phyloP scores from a whole-genome alignment of 495 filamentous ascomycete genomes.

The Penicillium maclennaniae region DNA sequence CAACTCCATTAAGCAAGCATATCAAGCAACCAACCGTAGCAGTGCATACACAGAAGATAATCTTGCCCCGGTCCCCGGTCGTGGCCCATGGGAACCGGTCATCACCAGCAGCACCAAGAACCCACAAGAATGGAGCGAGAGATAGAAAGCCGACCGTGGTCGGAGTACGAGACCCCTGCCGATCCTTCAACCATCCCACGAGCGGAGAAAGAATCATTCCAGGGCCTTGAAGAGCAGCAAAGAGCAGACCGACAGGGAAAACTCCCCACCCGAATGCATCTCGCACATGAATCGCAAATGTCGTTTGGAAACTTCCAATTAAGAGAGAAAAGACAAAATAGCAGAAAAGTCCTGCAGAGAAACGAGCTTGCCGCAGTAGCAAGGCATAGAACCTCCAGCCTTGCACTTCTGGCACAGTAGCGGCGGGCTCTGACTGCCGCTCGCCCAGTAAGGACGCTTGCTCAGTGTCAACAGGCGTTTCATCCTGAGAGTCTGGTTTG shows the following conservation, averaged over 20 bases:
- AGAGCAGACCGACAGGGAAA: constrained; percentile 25
- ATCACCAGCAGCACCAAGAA: constrained; percentile 25
- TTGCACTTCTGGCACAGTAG: background rate
- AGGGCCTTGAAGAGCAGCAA: constrained; percentile 28
- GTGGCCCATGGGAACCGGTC: constrained; percentile 16
- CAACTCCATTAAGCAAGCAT: constrained; percentile 25
- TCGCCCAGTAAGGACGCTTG: constrained; percentile 2
- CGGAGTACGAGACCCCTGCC: constrained; percentile 22
- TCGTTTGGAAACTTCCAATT: constrained; percentile 28
- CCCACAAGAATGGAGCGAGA: constrained; percentile 17
- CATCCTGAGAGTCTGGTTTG: background rate
- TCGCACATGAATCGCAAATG: constrained; percentile 29
- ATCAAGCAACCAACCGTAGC: constrained; percentile 15
- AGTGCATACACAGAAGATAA: constrained; percentile 19
- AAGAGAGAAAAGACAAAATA: constrained; percentile 20
- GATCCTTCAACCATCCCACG: constrained; percentile 29
- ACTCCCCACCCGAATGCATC: constrained; percentile 31
- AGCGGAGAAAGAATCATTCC: constrained; percentile 21
- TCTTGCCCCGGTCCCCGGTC: constrained; percentile 10
- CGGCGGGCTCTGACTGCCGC: background rate
- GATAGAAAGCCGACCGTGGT: constrained; percentile 20
- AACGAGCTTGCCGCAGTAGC: constrained; percentile 20
- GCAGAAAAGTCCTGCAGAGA: constrained; percentile 21
- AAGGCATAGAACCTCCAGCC: constrained; percentile 23
- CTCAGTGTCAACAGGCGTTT: background rate